These are phyloP conservation scores for Cercospora beticola DNA, from an alignment of 2,329 filamentous ascomycete species.

Conservation along the genomic window DNA sequence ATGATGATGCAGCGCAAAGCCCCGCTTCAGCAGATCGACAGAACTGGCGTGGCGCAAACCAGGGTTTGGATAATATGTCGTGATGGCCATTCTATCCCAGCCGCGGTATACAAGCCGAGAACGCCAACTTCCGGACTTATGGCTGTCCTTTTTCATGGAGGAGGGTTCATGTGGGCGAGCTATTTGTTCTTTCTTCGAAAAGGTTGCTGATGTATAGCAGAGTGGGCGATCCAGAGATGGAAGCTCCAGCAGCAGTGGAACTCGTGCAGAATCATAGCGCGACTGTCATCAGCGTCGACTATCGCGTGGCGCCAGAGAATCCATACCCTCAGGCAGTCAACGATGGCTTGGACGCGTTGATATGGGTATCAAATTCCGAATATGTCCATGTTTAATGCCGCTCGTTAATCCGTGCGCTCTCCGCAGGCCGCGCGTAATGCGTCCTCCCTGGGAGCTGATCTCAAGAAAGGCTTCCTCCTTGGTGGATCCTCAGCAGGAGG, in stretches of 20 bases:
- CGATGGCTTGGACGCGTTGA: constrained; percentile 61
- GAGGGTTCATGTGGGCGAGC: constrained; percentile 29
- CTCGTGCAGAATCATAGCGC: constrained; percentile 56
- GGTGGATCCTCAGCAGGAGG: constrained; percentile 51
- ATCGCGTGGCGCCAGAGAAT: constrained; percentile 60
- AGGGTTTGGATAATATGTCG: background rate
- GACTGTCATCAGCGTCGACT: constrained; percentile 61
- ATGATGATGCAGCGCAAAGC: constrained; percentile 4
- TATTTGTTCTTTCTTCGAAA: background rate
- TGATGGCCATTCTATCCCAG: constrained; percentile 9
- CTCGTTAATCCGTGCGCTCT: background rate
- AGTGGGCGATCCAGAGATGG: constrained; percentile 9
- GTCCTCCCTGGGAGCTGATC: constrained; percentile 41
- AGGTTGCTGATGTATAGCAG: background rate
- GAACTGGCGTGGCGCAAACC: constrained; percentile 3
- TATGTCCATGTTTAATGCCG: background rate
- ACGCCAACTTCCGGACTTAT: constrained; percentile 27
- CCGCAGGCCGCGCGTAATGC: constrained; percentile 45
- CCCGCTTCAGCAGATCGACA: background rate
- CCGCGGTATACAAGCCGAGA: constrained; percentile 9
- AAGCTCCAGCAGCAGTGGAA: constrained; percentile 2
- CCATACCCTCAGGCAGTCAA: constrained; percentile 63
- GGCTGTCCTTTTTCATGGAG: constrained; percentile 46
- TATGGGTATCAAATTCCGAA: constrained; percentile 52
- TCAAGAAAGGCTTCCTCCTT: constrained; percentile 49